Evolutionary conservation across 2,329 filamentous ascomycete genomes (phyloP), one percentile per base, ranked within the genome.

Genomic region (Penicillium sp.): DNA sequence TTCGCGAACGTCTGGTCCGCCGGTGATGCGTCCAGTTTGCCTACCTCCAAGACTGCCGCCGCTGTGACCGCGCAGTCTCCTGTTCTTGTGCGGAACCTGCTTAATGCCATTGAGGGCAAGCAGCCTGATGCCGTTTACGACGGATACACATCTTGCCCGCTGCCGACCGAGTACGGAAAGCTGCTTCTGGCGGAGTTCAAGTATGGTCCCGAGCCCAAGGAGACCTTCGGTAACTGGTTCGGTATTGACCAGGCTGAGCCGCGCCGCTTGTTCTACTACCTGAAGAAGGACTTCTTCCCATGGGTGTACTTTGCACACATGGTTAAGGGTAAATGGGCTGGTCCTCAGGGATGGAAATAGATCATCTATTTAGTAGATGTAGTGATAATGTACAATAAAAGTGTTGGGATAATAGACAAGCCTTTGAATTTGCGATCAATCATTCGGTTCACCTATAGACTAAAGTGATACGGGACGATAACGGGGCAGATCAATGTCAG

Each of bases 271-370:
- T 87, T 87, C 65, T 87, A 84, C 60, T 75, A 86, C 62, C 61
- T 87, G 43, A 87, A 87, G 76, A 87, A 85, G 72, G 80, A 86
- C 64, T 87, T 87, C 63, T 87, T 87, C 71, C 85, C 85, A 0
- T 87, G 84, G 84, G 84, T 87, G 2, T 87, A 87, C 70, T 79
- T 77, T 51, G 79, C 82, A 35, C 78, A 77, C 35, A 81, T 85
- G 79, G 78, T 87, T 6, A 86, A 84, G 72, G 85, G 84, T 6
- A 82, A 76, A 7, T 87, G 85, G 84, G 83, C 75, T 22, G 84
- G 84, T 6, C 82, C 84, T 0, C 83, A 81, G 67, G 84, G 84
- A 0, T 85, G 73, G 73, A 62, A 60, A 26, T 62, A 62, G 53
- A 49, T 18, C 11, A 33, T 44, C 37, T 29, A 49, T 6, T 15